Conservation (phyloP, 768 basidiomycete species). For the Lentinula guzmanii region DNA sequence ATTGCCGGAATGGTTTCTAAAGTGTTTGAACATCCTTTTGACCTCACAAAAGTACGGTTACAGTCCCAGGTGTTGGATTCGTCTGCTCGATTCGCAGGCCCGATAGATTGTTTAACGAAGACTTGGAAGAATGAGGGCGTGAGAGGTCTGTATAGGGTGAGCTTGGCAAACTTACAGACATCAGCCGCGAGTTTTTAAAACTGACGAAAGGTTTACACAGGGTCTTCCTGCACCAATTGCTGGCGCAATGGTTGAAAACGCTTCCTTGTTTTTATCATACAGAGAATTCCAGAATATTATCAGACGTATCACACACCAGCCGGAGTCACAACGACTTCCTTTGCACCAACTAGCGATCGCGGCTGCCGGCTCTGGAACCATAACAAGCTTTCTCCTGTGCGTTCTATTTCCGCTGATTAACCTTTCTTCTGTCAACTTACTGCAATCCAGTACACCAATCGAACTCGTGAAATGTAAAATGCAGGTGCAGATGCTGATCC, state of each 20-base stretch:
- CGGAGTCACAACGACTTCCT: conserved; percentile 40
- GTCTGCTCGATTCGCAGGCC: conserved; percentile 66
- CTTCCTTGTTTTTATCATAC: conserved; percentile 83
- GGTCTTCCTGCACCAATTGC: conserved; percentile 91
- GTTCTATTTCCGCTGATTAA: conserved; percentile 21
- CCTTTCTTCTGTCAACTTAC: background rate
- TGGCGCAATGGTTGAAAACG: conserved; percentile 94
- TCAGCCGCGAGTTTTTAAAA: background rate
- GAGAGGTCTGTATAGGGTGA: conserved; percentile 80
- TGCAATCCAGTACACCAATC: conserved; percentile 61
- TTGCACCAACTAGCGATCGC: conserved; percentile 71
- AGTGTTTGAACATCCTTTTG: conserved; percentile 89
- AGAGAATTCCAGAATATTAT: conserved; percentile 67
- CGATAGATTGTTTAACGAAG: conserved; percentile 80
- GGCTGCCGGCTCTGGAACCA: conserved; percentile 80
- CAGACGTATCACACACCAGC: conserved; percentile 32
- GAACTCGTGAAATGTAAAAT: conserved; percentile 90
- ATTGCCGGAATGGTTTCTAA: conserved; percentile 81
- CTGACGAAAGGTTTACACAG: conserved; percentile 29
- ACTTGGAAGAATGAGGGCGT: conserved; percentile 83
- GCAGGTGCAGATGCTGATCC: conserved; percentile 80
- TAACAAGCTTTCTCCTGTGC: conserved; percentile 85
- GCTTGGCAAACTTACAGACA: conserved; percentile 18
- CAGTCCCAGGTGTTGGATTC: conserved; percentile 83
- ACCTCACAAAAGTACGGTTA: conserved; percentile 86